Percentiles rank a stretch among this genome's conserved stretches.
These are phyloP conservation scores for Volvox reticuliferus DNA, from an alignment of 139 green algal genomes.

Conservation along the genomic window DNA sequence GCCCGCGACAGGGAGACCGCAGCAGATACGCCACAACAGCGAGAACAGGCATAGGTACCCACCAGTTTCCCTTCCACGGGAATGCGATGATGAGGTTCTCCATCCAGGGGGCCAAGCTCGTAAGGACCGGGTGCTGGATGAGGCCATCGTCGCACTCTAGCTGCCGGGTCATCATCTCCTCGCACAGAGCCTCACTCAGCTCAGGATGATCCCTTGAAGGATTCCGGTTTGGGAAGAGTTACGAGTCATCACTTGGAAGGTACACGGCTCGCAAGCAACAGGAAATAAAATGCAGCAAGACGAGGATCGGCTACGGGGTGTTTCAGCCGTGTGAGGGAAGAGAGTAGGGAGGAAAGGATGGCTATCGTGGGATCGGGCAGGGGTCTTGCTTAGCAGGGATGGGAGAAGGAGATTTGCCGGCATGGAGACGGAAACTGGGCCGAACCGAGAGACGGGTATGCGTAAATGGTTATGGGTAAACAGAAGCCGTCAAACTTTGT, in stretches of 20 bases:
- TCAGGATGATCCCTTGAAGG: slow-evolving; percentile 81
- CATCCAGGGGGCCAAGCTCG: slow-evolving; percentile 91
- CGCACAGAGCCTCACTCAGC: slow-evolving; percentile 82
- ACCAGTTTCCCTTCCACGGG: slow-evolving; percentile 80
- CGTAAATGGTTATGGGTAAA: too few species aligned
- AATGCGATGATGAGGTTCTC: slow-evolving; percentile 84
- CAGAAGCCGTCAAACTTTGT: too few species aligned
- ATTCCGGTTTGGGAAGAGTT: neutral
- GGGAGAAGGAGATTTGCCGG: too few species aligned
- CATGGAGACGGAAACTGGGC: too few species aligned
- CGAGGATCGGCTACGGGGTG: neutral
- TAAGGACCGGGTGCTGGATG: slow-evolving; percentile 74
- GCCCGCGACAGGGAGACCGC: too few species aligned
- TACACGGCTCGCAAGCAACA: neutral
- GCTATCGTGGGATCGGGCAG: too few species aligned
- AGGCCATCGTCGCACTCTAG: slow-evolving; percentile 56
- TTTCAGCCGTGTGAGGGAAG: neutral
- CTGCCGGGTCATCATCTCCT: slow-evolving; percentile 82
- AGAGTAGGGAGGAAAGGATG: neutral
- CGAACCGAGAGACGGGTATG: too few species aligned
- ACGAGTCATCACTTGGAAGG: too few species aligned
- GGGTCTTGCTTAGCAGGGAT: too few species aligned
- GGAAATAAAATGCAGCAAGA: neutral
- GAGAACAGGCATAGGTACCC: too few species aligned
- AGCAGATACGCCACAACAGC: too few species aligned